Conservation (phyloP, 139 green algal genomes). For the Auxenochlorella protothecoides region DNA sequence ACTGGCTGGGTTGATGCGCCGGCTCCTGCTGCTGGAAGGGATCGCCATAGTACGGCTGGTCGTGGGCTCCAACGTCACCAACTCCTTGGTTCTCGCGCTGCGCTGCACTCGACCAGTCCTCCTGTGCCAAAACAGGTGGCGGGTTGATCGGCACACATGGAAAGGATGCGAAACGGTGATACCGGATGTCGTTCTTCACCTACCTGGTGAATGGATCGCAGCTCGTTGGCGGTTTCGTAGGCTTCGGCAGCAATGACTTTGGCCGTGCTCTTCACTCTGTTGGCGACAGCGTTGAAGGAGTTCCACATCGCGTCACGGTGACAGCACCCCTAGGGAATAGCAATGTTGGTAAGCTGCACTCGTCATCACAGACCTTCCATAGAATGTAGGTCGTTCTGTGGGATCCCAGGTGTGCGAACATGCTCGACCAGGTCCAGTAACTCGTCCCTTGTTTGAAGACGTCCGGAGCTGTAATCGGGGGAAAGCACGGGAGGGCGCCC, state of each 20-base stretch:
- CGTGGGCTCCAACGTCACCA: background rate
- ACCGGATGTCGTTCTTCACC: background rate
- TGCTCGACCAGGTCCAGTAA: no score
- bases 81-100: background rate
- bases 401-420: background rate
- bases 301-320: conserved; percentile 7
- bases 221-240: conserved; percentile 16
- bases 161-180: no score
- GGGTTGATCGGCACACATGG: no score
- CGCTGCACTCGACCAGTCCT: background rate
- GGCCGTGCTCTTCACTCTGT: background rate
- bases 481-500: no score
- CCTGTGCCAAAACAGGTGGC: background rate
- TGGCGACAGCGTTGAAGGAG: conserved; percentile 2
- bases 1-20: no score
- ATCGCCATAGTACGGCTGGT: no score
- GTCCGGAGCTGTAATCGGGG: no score
- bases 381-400: background rate
- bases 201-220: conserved; percentile 16
- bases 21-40: no score
- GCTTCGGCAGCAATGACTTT: conserved; percentile 19
- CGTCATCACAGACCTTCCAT: background rate
- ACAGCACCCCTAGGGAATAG: no score
- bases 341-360: background rate
- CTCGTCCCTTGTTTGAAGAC: no score